Percentiles rank a stretch among this genome's conserved stretches.
Evolutionary conservation across 208 protist genomes (phyloP).

Genomic region (Blechomonas ayalai): DNA sequence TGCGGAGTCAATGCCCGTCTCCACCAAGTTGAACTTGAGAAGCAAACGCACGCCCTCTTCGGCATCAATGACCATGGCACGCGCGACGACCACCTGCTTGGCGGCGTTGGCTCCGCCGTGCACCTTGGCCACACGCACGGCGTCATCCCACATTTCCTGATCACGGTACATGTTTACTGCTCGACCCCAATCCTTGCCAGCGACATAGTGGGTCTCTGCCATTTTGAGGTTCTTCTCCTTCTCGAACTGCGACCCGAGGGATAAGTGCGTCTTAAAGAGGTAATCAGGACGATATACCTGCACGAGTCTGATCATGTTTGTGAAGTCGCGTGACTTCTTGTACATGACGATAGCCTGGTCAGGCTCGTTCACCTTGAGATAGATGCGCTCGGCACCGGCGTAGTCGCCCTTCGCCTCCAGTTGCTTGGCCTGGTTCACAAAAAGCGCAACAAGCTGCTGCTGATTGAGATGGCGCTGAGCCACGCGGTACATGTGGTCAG

Average conservation of each 20-base stretch:
- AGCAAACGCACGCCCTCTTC: constrained; percentile 94
- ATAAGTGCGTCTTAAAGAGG: constrained; percentile 92
- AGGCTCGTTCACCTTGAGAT: constrained; percentile 94
- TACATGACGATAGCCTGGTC: constrained; percentile 97
- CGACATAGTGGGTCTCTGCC: constrained; percentile 94
- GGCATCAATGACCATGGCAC: constrained; percentile 88
- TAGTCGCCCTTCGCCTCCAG: constrained; percentile 92
- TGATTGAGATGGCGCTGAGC: constrained; percentile 88
- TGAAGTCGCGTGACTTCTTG: constrained; percentile 87
- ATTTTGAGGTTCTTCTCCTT: constrained; percentile 91
- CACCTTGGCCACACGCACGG: constrained; percentile 94
- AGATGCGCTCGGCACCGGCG: constrained; percentile 94
- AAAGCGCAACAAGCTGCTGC: constrained; percentile 88
- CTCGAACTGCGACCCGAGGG: constrained; percentile 93
- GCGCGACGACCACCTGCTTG: constrained; percentile 92
- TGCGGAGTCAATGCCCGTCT: constrained; percentile 93
- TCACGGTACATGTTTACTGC: constrained; percentile 98
- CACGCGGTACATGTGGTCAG: constrained; percentile 92
- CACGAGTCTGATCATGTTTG: constrained; percentile 93
- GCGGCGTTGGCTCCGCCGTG: constrained; percentile 90
- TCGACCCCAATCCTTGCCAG: constrained; percentile 92
- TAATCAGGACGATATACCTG: constrained; percentile 89
- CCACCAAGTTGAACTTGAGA: constrained; percentile 91
- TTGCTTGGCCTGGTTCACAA: constrained; percentile 91
- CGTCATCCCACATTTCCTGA: constrained; percentile 95